Base-by-base conservation (phyloP, 2,329 filamentous ascomycete species). In the Nannizziopsis barbatae region DNA sequence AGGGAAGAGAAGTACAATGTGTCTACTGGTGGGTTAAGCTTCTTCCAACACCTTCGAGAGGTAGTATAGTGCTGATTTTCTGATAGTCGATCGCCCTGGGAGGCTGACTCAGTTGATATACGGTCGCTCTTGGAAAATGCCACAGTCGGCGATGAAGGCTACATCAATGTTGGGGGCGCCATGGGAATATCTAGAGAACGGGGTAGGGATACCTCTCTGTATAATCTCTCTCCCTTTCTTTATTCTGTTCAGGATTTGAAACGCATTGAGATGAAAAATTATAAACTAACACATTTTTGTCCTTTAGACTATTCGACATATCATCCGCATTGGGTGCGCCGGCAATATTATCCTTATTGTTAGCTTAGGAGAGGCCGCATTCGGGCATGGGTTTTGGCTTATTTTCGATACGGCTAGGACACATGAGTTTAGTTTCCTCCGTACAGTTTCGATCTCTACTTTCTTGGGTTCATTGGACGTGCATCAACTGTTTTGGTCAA, bases 121-220 rank as follows among this genome's bases (percentile, higher is more conserved):
- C 53, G 63, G 7, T 49, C 58, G 6, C 56, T 71, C 45, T 58
- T 60, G 36, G 56, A 55, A 9, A 45, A 50, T 2, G 65, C 61
- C 5, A 49, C 47, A 27, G n/a, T 60, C 22, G 61, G 57, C 41
- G 52, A 55, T 8, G 68, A 70, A 17, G 69, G 69, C 18, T 73
- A 73, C 53, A 45, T 72, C 45, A 73, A 73, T 52, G 65, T 73
- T 10, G 69, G 62, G 2, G 52, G 54, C 2, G 62, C 67, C 36
- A 59, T 72, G 53, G 70, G 69, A 20, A 53, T 73, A 40, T 65
- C 64, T 15, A 56, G 60, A 30, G 46, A 57, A 51, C 62, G 66
- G 22, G 65, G 66, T 68, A 66, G 52, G 64, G 31, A 35, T 46
- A 35, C 44, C 37, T 45, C 42, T 32, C 36, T 42, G 38, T 50